Conservation (phyloP, 2,329 filamentous ascomycete genomes). For the Pseudocercospora vitis region DNA sequence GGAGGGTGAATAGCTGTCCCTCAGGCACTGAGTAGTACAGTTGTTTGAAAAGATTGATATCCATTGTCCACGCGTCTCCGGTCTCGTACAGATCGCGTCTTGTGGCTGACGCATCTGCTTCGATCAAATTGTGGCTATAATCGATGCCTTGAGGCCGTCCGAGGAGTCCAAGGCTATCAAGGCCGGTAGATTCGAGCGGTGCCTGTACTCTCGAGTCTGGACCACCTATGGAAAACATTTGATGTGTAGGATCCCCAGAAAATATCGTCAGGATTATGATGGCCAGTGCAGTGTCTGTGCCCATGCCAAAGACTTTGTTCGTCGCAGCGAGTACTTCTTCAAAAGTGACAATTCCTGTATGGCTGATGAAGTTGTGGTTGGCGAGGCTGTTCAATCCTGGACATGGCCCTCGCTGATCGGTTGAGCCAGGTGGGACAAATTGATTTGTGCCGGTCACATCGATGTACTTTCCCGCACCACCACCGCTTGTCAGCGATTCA, state of each 20-base stretch:
- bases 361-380: constrained; percentile 5
- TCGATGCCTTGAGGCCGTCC: constrained; percentile 10
- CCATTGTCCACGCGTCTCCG: background rate
- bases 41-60: constrained; percentile 4
- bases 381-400: constrained; percentile 3
- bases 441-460: background rate
- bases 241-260: constrained; percentile 5
- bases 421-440: background rate
- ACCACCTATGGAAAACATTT: constrained; percentile 10
- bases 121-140: constrained; percentile 5
- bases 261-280: background rate
- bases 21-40: constrained; percentile 2
- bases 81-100: constrained; percentile 11
- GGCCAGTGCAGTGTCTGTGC: background rate
- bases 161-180: background rate
- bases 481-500: background rate
- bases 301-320: constrained; percentile 1
- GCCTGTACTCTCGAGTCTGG: background rate
- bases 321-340: background rate
- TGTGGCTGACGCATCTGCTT: constrained; percentile 6
- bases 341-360: constrained; percentile 5
- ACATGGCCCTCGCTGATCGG: constrained; percentile 10
- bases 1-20: background rate
- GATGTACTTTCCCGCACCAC: background rate
- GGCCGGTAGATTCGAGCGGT: background rate